phyloP scores from a whole-genome alignment of 345 rosid species.

The Eutrema japonicum region DNA sequence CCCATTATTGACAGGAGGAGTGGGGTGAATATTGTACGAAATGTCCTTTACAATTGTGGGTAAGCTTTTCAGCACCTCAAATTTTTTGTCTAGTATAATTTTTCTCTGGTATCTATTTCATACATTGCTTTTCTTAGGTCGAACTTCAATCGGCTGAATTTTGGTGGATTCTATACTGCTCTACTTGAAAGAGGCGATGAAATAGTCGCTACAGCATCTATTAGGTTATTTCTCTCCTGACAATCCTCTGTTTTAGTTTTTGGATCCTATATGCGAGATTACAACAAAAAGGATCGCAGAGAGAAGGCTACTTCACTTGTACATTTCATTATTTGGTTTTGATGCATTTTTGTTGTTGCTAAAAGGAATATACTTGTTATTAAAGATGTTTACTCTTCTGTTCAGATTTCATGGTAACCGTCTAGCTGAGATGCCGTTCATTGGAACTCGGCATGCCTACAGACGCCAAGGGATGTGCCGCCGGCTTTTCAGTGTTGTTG shows the following conservation, averaged over 20 bases:
- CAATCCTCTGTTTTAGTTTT: not conserved
- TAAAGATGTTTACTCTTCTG: conserved; percentile 21
- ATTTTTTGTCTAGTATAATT: not conserved
- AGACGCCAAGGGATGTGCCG: conserved; percentile 95
- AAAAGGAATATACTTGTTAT: not conserved
- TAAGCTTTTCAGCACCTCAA: conserved; percentile 43
- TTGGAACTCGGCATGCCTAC: conserved; percentile 84
- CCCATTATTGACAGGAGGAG: conserved; percentile 85
- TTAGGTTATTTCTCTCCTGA: conserved; percentile 58
- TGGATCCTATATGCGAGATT: not conserved
- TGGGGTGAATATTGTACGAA: conserved; percentile 74
- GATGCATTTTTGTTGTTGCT: conserved; percentile 7
- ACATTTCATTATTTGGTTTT: conserved; percentile 4
- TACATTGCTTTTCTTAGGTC: conserved; percentile 54
- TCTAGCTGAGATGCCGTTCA: conserved; percentile 94
- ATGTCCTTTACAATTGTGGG: conserved; percentile 84
- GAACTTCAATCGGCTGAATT: conserved; percentile 80
- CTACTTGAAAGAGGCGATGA: conserved; percentile 92
- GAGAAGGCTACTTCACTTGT: conserved; percentile 8
- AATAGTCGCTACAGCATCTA: conserved; percentile 78
- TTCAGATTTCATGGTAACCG: conserved; percentile 75
- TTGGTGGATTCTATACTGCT: conserved; percentile 75
- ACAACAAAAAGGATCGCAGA: not conserved
- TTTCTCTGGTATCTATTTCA: not conserved
- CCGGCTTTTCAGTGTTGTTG: conserved; percentile 72